These are phyloP conservation scores for Coemansia asiatica DNA, from an alignment of 192 early-diverging fungal species.

Conservation along the genomic window DNA sequence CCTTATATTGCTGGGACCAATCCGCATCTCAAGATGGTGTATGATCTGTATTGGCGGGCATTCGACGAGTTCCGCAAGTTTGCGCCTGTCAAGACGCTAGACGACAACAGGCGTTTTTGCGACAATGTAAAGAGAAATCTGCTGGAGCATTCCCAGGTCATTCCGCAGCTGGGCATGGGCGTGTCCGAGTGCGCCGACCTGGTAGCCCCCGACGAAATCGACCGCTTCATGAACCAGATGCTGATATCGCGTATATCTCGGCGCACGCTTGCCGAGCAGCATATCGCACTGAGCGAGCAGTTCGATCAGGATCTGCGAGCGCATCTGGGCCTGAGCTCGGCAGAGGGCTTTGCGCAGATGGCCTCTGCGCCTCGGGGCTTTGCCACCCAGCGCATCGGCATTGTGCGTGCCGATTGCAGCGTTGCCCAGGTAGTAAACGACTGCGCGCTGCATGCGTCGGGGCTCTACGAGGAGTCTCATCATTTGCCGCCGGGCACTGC, in stretches of 20 bases:
- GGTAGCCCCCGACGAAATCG: conserved; percentile 62
- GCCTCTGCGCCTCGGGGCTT: conserved; percentile 54
- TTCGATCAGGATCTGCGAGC: conserved; percentile 50
- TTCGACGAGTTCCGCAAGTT: conserved; percentile 80
- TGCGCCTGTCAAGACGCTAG: conserved; percentile 69
- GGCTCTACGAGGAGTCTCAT: conserved; percentile 46
- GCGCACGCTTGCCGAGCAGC: conserved; percentile 90
- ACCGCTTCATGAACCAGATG: conserved; percentile 90
- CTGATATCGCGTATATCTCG: conserved; percentile 85
- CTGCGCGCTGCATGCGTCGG: conserved; percentile 37
- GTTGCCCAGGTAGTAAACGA: conserved; percentile 58
- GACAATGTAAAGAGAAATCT: conserved; percentile 70
- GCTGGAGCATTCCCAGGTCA: conserved; percentile 77
- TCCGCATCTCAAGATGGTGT: conserved; percentile 81
- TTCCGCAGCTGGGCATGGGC: conserved; percentile 87
- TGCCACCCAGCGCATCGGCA: conserved; percentile 55
- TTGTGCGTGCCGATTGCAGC: conserved; percentile 42
- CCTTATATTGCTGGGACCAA: conserved; percentile 94
- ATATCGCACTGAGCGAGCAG: conserved; percentile 76
- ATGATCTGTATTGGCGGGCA: conserved; percentile 91
- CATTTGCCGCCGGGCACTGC: conserved; percentile 54
- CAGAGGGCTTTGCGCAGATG: conserved; percentile 48
- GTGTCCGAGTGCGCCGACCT: conserved; percentile 78
- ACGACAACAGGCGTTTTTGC: conserved; percentile 83
- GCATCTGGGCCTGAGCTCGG: conserved; percentile 19